These are phyloP conservation scores for Kwoniella heveanensis DNA, from an alignment of 768 basidiomycete genomes.

Conservation along the genomic window DNA sequence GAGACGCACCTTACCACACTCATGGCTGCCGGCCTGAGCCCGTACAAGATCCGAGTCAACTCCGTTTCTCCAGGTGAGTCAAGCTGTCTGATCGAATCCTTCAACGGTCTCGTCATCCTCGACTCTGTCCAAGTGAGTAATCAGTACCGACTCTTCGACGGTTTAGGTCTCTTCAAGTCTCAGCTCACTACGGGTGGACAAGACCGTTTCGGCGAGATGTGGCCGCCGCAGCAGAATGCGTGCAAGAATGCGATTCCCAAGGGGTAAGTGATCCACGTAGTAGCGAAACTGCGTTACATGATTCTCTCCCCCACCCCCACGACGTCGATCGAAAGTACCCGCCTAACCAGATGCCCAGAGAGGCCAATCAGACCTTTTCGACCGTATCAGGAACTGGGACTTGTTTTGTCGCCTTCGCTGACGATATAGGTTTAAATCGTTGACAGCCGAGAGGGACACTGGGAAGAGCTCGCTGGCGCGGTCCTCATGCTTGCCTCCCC, in stretches of 20 bases:
- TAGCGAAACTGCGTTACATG: no score
- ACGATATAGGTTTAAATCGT: no score
- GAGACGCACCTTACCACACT: slow-evolving; percentile 38
- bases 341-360: no score
- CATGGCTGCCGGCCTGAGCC: slow-evolving; percentile 37
- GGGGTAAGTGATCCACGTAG: slow-evolving; percentile 24
- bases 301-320: background rate
- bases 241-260: slow-evolving; percentile 31
- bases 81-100: no score
- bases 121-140: no score
- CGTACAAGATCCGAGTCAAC: slow-evolving; percentile 51
- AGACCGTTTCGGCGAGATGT: slow-evolving; percentile 23
- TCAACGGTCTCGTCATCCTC: no score
- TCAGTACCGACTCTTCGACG: background rate
- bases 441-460: slow-evolving; percentile 33
- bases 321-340: no score
- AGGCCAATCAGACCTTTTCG: no score
- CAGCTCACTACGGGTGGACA: slow-evolving; percentile 32
- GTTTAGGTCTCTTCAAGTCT: slow-evolving; percentile 32
- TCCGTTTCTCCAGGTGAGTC: slow-evolving; percentile 38
- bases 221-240: slow-evolving; percentile 12
- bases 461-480: slow-evolving; percentile 48
- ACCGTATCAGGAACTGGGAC: no score
- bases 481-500: slow-evolving; percentile 46
- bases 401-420: no score